Evolutionary conservation across 768 basidiomycete genomes (phyloP), one percentile per base, ranked within the genome.

Genomic region (Chalciporus sphaerocephalus): DNA sequence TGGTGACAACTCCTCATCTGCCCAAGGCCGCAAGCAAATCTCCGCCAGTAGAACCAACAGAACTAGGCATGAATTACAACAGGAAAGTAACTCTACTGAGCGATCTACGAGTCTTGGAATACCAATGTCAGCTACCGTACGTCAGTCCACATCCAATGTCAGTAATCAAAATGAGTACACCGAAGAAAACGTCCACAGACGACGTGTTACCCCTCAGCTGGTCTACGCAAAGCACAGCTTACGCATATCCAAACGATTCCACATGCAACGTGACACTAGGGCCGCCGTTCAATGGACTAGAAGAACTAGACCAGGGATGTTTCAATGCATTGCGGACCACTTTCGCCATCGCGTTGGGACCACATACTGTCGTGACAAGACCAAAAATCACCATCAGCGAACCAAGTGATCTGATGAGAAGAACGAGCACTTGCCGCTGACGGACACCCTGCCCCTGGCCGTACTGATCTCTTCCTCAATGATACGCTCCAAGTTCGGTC

Each of bases 281-380:
- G 1, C 64, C 67, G 16, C 68, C 68, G 4, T 53, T 55, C 42
- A 68, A 24, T 9, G 65, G 41, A 25, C 42, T 52, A n/a, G 47
- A 48, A 10, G 58, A 52, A n/a, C 58, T 49, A 2, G 56, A 50
- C 35, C 65, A 55, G n/a, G 69, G 65, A 4, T 56, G 42, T 3
- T 69, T 61, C 23, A 80, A 54, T 0, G 70, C 68, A 0, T 54
- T 30, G 16, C 69, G 65, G 18, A 72, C 74, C 1, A 58, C 54
- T 13, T 60, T 53, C 4, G 65, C 58, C 4, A 79, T 56, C 2
- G 59, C 58, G 5, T 52, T 57, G 0, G 74, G 67, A 3, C 76
- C 78, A 30, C 78, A 79, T 2, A 76, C 75, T 77, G 17, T 11
- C n/a, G n/a, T n/a, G n/a, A n/a, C n/a, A n/a, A n/a, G n/a, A 42